Conservation (phyloP, 2,329 filamentous ascomycete species). For the Aspergillus tubingensis region DNA sequence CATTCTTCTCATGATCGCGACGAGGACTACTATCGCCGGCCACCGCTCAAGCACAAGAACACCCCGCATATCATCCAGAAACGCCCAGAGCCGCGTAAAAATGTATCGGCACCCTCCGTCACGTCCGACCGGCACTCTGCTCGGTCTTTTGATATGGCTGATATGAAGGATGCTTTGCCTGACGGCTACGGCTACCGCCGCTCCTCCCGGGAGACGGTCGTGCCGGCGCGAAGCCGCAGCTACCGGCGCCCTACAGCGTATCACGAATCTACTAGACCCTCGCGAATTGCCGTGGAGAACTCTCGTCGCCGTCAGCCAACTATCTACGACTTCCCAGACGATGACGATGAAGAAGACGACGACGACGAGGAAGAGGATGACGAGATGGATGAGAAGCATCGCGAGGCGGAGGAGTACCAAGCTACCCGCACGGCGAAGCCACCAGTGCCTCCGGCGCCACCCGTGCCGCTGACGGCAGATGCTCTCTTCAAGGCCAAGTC, state of each 20-base stretch:
- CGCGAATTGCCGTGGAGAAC: conserved; percentile 37
- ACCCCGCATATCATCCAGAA: conserved; percentile 40
- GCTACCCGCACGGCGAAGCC: conserved; percentile 33
- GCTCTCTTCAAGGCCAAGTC: conserved; percentile 36
- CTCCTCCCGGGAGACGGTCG: conserved; percentile 31
- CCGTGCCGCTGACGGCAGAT: conserved; percentile 38
- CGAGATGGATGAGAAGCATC: conserved; percentile 41
- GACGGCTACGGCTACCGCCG: conserved; percentile 32
- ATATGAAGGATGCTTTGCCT: conserved; percentile 36
- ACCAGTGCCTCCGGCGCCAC: conserved; percentile 12
- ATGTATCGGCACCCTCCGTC: conserved; percentile 32
- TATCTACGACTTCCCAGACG: conserved; percentile 33
- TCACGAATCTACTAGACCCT: conserved; percentile 33
- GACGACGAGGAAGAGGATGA: conserved; percentile 9
- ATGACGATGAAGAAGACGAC: conserved; percentile 12
- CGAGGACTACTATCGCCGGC: conserved; percentile 46
- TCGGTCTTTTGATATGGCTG: conserved; percentile 37
- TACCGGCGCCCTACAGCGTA: conserved; percentile 35
- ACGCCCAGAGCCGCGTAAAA: conserved; percentile 36
- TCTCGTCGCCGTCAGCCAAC: conserved; percentile 36
- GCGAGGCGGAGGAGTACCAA: conserved; percentile 44
- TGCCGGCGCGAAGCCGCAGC: conserved; percentile 39
- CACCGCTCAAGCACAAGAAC: conserved; percentile 33
- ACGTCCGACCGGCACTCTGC: conserved; percentile 34
- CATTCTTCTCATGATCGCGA: conserved; percentile 33